Evolutionary conservation across 768 basidiomycete species (phyloP).

Genomic region (Dioszegia aurantiaca): DNA sequence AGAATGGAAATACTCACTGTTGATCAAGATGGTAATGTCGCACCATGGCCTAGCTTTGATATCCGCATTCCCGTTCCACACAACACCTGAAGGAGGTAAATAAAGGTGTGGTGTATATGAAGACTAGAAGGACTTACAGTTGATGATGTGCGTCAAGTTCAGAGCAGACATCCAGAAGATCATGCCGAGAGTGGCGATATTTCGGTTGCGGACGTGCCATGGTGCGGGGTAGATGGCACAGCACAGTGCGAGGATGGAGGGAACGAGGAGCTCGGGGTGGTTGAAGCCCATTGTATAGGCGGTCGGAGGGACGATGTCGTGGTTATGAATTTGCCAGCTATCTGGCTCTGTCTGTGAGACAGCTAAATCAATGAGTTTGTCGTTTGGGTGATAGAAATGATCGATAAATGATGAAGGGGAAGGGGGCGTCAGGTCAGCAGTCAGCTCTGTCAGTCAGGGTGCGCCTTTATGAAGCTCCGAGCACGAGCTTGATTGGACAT

Average conservation of each 20-base stretch:
- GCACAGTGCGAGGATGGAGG: constrained; percentile 35
- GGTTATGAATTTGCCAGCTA: not conserved
- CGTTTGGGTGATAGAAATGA: too few relatives aligned
- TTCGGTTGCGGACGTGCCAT: constrained; percentile 49
- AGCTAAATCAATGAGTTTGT: too few relatives aligned
- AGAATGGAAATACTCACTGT: constrained; percentile 30
- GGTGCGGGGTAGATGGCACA: constrained; percentile 43
- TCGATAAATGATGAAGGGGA: too few relatives aligned
- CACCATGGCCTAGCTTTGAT: constrained; percentile 40
- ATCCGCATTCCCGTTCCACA: constrained; percentile 38
- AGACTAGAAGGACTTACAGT: constrained; percentile 32
- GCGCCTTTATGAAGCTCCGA: too few relatives aligned
- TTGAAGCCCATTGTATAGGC: constrained; percentile 24
- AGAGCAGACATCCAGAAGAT: constrained; percentile 47
- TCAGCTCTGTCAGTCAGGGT: too few relatives aligned
- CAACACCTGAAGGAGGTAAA: constrained; percentile 27
- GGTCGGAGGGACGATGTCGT: too few relatives aligned
- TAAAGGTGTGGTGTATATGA: not conserved
- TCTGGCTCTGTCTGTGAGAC: too few relatives aligned
- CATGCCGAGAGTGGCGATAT: constrained; percentile 47
- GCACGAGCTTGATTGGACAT: too few relatives aligned
- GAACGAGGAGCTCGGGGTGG: constrained; percentile 34
- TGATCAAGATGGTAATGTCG: constrained; percentile 34
- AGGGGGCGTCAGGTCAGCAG: too few relatives aligned
- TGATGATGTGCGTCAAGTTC: constrained; percentile 41